These are phyloP conservation scores for Flaveria sonorensis DNA, from an alignment of 129 eudicot species.

Conservation along the genomic window DNA sequence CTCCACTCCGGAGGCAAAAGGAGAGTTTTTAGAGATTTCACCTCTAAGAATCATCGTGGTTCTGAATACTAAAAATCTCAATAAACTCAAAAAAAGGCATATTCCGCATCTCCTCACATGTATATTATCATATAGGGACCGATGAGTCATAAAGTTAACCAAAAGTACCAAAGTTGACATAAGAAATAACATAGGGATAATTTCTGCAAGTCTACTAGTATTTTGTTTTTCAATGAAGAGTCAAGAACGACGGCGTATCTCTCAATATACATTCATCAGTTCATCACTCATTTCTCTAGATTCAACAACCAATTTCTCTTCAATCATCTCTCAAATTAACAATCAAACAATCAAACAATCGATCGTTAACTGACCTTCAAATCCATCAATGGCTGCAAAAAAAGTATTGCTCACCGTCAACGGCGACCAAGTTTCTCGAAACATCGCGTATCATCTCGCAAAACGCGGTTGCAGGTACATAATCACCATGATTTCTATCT, in stretches of 20 bases:
- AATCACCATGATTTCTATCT: neutral
- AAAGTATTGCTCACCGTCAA: conserved; percentile 70
- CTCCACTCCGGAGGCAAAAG: too few relatives aligned
- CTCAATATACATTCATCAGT: neutral
- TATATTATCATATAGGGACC: neutral
- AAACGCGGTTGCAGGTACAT: conserved; percentile 84
- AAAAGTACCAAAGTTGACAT: neutral
- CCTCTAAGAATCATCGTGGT: too few relatives aligned
- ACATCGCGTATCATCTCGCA: conserved; percentile 72
- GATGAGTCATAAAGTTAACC: neutral
- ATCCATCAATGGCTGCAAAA: conserved; percentile 44
- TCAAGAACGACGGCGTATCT: conserved; percentile 17
- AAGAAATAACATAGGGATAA: neutral
- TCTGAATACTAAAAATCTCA: too few relatives aligned
- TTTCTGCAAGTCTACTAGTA: neutral
- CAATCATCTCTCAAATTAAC: too few relatives aligned
- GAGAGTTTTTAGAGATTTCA: too few relatives aligned
- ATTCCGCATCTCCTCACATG: too few relatives aligned
- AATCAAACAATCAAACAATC: too few relatives aligned
- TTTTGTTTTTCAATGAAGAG: neutral
- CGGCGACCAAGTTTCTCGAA: conserved; percentile 67
- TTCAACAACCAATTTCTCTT: neutral
- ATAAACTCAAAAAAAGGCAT: too few relatives aligned
- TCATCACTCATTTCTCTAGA: conserved; percentile 5
- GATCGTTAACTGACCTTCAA: neutral